phyloP scores from a whole-genome alignment of 768 basidiomycete genomes.

The Trichaptum fuscoviolaceum region DNA sequence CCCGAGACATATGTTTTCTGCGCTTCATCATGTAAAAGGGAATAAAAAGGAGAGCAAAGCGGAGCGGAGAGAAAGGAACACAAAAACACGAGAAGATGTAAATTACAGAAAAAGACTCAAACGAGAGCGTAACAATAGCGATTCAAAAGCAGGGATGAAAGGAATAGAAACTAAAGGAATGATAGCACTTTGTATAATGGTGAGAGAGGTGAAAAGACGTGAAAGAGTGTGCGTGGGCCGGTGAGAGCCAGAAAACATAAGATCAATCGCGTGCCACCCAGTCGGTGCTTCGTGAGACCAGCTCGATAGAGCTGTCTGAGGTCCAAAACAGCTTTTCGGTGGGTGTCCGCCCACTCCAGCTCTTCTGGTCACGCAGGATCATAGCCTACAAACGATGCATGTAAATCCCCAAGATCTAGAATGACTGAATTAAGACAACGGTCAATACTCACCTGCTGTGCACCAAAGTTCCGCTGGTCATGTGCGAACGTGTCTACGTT shows the following conservation, averaged over 20 bases:
- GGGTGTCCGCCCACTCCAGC: slow-evolving; percentile 88
- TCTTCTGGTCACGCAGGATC: slow-evolving; percentile 92
- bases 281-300: slow-evolving; percentile 79
- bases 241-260: not conserved
- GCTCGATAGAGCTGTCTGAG: slow-evolving; percentile 83
- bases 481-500: slow-evolving; percentile 89
- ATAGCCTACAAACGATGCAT: slow-evolving; percentile 58
- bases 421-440: not conserved
- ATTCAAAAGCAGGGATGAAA: too few species aligned
- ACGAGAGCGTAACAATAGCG: too few species aligned
- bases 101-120: too few species aligned
- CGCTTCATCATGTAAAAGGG: too few species aligned
- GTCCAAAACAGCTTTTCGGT: slow-evolving; percentile 94
- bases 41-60: too few species aligned
- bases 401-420: slow-evolving; percentile 5
- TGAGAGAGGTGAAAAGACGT: too few species aligned
- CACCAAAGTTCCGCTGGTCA: slow-evolving; percentile 92
- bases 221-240: too few species aligned
- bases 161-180: too few species aligned
- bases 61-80: too few species aligned
- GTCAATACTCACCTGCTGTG: slow-evolving; percentile 73
- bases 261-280: slow-evolving; percentile 73
- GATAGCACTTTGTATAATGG: too few species aligned
- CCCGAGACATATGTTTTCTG: too few species aligned
- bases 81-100: too few species aligned